Evolutionary conservation across 2,329 filamentous ascomycete species (phyloP), one percentile per base, ranked within the genome.

Genomic region (Neopestalotiopsis rosae): DNA sequence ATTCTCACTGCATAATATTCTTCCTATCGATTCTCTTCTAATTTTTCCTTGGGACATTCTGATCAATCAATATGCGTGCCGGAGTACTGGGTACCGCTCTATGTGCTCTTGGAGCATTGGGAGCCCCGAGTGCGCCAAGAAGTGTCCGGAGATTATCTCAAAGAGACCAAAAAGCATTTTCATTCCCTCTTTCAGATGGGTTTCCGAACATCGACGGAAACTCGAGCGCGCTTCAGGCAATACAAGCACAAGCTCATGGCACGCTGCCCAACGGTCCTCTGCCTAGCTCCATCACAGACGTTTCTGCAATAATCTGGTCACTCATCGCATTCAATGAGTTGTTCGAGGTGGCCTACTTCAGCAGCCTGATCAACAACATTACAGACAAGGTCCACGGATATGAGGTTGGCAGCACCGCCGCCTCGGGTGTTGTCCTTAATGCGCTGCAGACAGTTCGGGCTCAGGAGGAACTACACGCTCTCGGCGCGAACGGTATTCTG

Each of bases 301-400:
- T 65, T 4, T 24, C 63, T 12, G 63, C 63, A n/a, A 38, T 28
- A 4, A 24, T 65, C 17, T 65, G 38, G 38, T 56, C 38, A 4
- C 38, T 65, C 4, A 65, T 65, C 32, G 63, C 63, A 9, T 65
- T 65, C 45, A 65, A 65, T n/a, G 63, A 65, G 63, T 7, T 65
- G 20, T 65, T 65, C 42, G 63, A 65, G 63, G 63, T 65, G 40
- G 63, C 63, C 12, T 65, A 65, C 40, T 65, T 65, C 14, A 65
- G 38, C 63, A 65, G 42, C 32, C 42, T 65, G n/a, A 28, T 65
- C 42, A 32, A 28, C 20, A 65, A 65, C 63, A 56, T 65, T 24
- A 65, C 63, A 17, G 28, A 13, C 40, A 30, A 56, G 40, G 63
- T 49, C 13, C 63, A 17, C 24, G 63, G 63, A 9, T 65, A 65